Evolutionary conservation across 495 filamentous ascomycete genomes (phyloP), one percentile per base, ranked within the genome.

Genomic region (Aspergillus heteromorphus): DNA sequence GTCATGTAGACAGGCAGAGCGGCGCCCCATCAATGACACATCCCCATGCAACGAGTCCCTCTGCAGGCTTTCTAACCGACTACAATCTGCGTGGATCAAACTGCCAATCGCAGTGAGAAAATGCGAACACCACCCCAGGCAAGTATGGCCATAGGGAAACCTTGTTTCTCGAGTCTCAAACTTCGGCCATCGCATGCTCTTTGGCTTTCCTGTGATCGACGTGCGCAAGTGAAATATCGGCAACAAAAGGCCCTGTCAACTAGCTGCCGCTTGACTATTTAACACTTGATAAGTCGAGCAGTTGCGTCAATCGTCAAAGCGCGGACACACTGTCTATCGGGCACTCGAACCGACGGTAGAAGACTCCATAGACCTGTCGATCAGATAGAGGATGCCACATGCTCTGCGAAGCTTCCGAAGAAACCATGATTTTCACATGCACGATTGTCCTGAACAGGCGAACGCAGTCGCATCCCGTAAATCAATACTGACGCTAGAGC

Each of bases 311-410:
- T 47, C 21, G 43, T 23, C 8, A 38, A n/a, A 9, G 43, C 43
- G 43, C 43, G 43, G 43, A 47, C 43, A 47, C 21, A 27, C 21
- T 27, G 43, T 16, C 43, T 47, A 47, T 47, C 43, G 43, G 29
- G 21, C n/a, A 8, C 27, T 23, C 43, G 25, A 38, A n/a, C 34
- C 13, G 4, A n/a, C 34, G 21, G 16, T 13, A 23, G 25, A 47
- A 13, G 43, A 16, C 29, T 21, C 23, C 16, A 14, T 23, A 6
- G 20, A 16, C 40, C 23, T 29, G 43, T 27, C 43, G 43, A 47
- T 47, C 43, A 47, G 21, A 27, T 23, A 47, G 43, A 29, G 10
- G 14, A 27, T 47, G 43, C 17, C 43, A 27, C 13, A 11, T 27
- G 21, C 21, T 20, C 6, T 30, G 43, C 14, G n/a, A 17, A 47